These are phyloP conservation scores for Sordariomycetes sp. DNA, from an alignment of 2,329 filamentous ascomycete species.

Conservation along the genomic window DNA sequence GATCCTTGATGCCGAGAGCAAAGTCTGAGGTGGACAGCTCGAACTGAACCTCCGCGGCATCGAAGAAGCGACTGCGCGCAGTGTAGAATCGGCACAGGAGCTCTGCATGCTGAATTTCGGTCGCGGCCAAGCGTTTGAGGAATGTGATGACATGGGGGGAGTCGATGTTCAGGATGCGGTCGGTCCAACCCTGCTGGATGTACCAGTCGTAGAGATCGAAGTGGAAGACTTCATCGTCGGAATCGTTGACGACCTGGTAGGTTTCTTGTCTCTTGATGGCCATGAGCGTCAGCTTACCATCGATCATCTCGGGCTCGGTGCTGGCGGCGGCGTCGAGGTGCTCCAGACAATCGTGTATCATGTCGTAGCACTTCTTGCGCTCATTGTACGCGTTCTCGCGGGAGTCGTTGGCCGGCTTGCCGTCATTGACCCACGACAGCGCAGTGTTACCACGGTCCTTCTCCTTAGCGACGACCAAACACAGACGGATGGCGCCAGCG, in stretches of 20 bases:
- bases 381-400: constrained; percentile 59
- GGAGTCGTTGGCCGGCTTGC: constrained; percentile 60
- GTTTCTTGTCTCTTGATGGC: constrained; percentile 78
- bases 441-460: constrained; percentile 83
- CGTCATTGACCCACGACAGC: constrained; percentile 79
- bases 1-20: constrained; percentile 65
- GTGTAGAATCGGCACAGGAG: constrained; percentile 90
- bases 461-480: constrained; percentile 72
- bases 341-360: constrained; percentile 76
- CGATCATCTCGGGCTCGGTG: constrained; percentile 61
- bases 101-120: constrained; percentile 72
- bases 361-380: constrained; percentile 71
- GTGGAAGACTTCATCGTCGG: constrained; percentile 88
- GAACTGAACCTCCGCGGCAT: constrained; percentile 80
- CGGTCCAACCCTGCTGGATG: constrained; percentile 71
- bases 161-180: constrained; percentile 75
- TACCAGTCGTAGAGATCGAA: constrained; percentile 99
- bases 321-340: constrained; percentile 66
- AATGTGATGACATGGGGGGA: constrained; percentile 83
- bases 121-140: constrained; percentile 64
- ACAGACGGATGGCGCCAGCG: constrained; percentile 84
- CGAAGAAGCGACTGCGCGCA: constrained; percentile 72
- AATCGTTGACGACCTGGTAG: constrained; percentile 80
- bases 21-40: constrained; percentile 80
- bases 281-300: constrained; percentile 68